Percentiles rank a stretch among this genome's conserved stretches.
Conservation (phyloP, 164 flowering plant species). For the Saururus chinensis region DNA sequence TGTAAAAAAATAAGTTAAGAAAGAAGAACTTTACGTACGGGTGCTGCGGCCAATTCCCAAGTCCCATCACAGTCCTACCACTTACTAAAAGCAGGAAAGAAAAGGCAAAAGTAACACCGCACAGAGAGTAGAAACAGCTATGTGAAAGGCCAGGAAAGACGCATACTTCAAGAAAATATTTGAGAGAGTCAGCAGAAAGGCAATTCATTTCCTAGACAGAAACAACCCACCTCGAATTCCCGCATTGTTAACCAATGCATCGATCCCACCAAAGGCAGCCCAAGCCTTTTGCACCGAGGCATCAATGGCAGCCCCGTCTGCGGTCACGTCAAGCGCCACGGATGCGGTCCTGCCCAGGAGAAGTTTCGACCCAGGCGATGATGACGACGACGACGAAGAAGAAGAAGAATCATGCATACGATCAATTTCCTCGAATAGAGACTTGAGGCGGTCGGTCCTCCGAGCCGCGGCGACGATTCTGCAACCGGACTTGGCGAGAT, state of each 20-base stretch:
- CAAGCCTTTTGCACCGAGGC: conserved; percentile 49
- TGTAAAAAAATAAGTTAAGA: no score
- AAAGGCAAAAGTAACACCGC: no score
- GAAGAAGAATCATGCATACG: neutral
- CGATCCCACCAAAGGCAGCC: conserved; percentile 68
- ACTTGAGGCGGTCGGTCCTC: conserved; percentile 41
- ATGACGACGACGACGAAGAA: neutral
- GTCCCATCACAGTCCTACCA: no score
- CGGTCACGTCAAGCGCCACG: conserved; percentile 32
- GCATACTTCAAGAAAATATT: no score
- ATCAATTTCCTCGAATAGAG: conserved; percentile 17
- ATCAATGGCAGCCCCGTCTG: conserved; percentile 32
- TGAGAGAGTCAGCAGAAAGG: no score
- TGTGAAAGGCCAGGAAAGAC: no score
- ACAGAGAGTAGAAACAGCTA: no score
- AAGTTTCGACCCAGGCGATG: neutral
- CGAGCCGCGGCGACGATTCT: conserved; percentile 66
- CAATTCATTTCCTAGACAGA: no score
- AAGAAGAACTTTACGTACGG: no score
- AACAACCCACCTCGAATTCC: conserved; percentile 31
- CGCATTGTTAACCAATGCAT: conserved; percentile 66
- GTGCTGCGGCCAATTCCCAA: no score
- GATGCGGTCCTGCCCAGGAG: neutral
- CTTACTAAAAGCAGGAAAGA: no score
- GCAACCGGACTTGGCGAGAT: conserved; percentile 62